Base-by-base conservation (phyloP, 2,329 filamentous ascomycete species). In the Exserohilum turcica region DNA sequence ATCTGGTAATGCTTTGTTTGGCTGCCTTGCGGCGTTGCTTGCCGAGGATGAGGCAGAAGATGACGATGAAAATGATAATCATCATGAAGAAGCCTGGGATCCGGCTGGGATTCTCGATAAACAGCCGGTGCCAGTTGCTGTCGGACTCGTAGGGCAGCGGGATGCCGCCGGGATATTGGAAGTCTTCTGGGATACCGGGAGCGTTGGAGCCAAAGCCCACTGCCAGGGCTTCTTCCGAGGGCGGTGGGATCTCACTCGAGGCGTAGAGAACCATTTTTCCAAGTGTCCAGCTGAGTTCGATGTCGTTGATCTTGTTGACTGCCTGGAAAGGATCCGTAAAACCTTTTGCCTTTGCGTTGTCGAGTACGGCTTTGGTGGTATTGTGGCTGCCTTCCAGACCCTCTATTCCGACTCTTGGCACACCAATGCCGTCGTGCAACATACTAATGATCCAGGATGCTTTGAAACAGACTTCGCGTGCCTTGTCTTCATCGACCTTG, bases 371-470 rank as follows among this genome's bases (percentile, higher is more conserved):
- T 59, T 90, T 88, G 1, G 91, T 92, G 8, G 85, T 83, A 68
- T 96, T 96, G 53, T 85, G 80, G 12, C 77, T 78, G 6, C 73
- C 70, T 8, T 76, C 71, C 0, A 82, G 80, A 16, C 85, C 79
- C 63, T 96, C 93, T 12, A 96, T 76, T 0, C 90, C 91, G 5
- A 94, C 81, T 44, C 92, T 84, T 5, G 95, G 95, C 45, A 99
- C 86, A 0, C 94, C 95, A 60, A 99, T 97, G 2, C 94, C 94
- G 58, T 97, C 91, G 67, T 99, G 93, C 3, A 99, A 81, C 68
- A 99, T 88, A 65, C 95, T 99, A 70, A 99, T 96, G 38, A 99
- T 80, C 94, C 95, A 99, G 5, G 91, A 94, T 0, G 94, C 92
- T 74, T 99, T 99, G 82, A 99, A 99, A 73, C 94, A 99, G 1